A percentile compares a stretch with the other conserved stretches of the same genome.
These are phyloP conservation scores for Dianthus caryophyllus DNA, from an alignment of 148 eudicot species.

Conservation along the genomic window DNA sequence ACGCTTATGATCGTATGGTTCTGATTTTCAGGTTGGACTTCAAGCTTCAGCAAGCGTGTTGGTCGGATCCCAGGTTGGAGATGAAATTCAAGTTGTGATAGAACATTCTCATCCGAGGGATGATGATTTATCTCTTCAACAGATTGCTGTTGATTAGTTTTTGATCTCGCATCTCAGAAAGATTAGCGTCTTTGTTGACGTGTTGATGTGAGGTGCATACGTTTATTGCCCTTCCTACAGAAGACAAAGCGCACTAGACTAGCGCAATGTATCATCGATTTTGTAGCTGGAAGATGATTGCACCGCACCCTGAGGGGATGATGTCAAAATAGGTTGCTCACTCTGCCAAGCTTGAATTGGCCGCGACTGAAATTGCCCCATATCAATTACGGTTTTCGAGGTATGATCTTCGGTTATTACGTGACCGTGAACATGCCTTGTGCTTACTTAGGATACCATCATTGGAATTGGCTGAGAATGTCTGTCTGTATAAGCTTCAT, in stretches of 20 bases:
- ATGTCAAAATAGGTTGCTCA: background rate
- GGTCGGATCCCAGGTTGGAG: conserved; percentile 72
- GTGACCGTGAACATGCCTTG: background rate
- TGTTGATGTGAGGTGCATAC: background rate
- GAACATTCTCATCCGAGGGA: conserved; percentile 83
- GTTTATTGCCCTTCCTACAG: background rate
- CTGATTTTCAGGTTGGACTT: conserved; percentile 59
- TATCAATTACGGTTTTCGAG: background rate
- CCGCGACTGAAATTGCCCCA: background rate
- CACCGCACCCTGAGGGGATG: background rate
- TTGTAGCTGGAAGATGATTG: background rate
- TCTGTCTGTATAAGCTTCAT: background rate
- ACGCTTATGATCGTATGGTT: background rate
- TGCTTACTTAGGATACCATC: background rate
- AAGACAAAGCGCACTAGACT: background rate
- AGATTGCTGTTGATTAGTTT: conserved; percentile 29
- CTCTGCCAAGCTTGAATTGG: background rate
- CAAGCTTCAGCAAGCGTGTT: conserved; percentile 84
- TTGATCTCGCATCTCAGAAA: background rate
- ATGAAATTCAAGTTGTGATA: conserved; percentile 67
- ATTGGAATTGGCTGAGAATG: background rate
- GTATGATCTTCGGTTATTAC: background rate
- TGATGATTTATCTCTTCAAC: conserved; percentile 64
- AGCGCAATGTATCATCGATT: conserved; percentile 6
- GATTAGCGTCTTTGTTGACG: background rate